These are phyloP conservation scores for Hypholoma sublateritium DNA, from an alignment of 768 basidiomycete species.

Conservation along the genomic window DNA sequence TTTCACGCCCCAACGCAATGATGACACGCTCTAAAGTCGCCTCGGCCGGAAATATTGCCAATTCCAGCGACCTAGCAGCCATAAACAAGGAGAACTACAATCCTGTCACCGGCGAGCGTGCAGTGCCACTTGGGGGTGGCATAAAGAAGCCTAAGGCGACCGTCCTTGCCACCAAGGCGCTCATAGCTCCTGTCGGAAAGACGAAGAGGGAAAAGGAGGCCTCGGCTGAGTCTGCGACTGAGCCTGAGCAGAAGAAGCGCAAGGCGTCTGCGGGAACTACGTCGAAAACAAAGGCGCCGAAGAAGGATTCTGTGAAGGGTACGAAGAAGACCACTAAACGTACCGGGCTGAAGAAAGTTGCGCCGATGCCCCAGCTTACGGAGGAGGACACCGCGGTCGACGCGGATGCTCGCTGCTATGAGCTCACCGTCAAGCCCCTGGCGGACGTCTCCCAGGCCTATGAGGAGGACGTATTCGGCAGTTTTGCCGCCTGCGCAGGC, in stretches of 20 bases:
- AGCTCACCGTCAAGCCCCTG: constrained; percentile 74
- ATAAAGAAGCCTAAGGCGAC: constrained; percentile 67
- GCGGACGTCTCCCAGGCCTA: constrained; percentile 78
- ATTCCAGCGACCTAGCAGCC: constrained; percentile 29
- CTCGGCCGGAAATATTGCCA: constrained; percentile 12
- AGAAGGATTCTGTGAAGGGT: constrained; percentile 38
- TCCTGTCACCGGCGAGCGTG: constrained; percentile 68
- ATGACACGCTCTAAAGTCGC: constrained; percentile 30
- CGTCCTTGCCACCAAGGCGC: constrained; percentile 55
- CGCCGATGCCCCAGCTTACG: constrained; percentile 57
- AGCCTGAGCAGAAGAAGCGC: constrained; percentile 59
- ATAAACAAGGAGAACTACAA: constrained; percentile 80
- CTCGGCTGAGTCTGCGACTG: constrained; percentile 25
- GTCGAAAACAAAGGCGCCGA: constrained; percentile 28
- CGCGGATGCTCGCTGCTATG: constrained; percentile 77
- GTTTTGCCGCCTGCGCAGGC: constrained; percentile 16
- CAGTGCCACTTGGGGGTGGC: constrained; percentile 35
- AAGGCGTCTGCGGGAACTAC: constrained; percentile 43
- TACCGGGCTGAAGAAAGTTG: constrained; percentile 41
- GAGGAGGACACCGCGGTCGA: constrained; percentile 49
- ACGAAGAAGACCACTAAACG: constrained; percentile 40
- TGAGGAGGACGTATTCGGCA: constrained; percentile 39
- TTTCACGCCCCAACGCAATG: constrained; percentile 26
- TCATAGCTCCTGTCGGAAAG: constrained; percentile 40
- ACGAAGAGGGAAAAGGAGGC: constrained; percentile 35